Percentiles rank a stretch among this genome's conserved stretches.
Evolutionary conservation across 2,329 filamentous ascomycete genomes (phyloP).

Genomic region (Rugonectria rugulosa): DNA sequence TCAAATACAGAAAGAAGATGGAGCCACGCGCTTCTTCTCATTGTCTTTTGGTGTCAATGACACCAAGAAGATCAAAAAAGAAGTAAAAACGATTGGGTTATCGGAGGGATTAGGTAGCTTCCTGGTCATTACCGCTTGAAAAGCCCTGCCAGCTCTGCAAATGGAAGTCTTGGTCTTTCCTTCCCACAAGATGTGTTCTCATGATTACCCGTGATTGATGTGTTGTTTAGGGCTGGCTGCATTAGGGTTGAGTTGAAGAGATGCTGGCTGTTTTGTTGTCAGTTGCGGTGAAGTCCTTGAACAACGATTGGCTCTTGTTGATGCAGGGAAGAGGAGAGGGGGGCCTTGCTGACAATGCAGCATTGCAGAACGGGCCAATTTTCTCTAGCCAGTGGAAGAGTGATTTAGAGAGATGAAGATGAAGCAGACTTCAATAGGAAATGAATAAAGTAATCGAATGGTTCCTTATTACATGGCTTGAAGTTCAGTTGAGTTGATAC

Average conservation of each 20-base stretch:
- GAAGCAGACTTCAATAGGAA: background rate
- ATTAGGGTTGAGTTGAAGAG: background rate
- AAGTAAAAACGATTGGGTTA: conserved; percentile 35
- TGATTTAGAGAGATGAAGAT: background rate
- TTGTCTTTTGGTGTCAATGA: conserved; percentile 27
- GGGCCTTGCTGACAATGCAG: background rate
- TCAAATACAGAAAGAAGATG: conserved; percentile 24
- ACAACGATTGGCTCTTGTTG: background rate
- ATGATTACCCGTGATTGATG: conserved; percentile 8
- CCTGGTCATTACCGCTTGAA: conserved; percentile 31
- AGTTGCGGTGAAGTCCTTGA: conserved; percentile 2
- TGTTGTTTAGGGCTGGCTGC: background rate
- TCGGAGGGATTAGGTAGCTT: conserved; percentile 37
- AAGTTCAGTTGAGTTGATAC: background rate
- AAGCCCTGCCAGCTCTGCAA: conserved; percentile 35
- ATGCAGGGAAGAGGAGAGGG: background rate
- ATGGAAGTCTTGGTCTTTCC: conserved; percentile 40
- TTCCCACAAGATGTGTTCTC: conserved; percentile 21
- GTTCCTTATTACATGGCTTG: background rate
- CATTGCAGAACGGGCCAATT: too few relatives aligned
- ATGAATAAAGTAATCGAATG: too few relatives aligned
- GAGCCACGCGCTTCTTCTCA: conserved; percentile 25
- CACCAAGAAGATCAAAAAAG: conserved; percentile 36
- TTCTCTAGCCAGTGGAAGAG: too few relatives aligned
- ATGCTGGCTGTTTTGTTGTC: background rate